Percentiles rank a stretch among this genome's conserved stretches.
These are phyloP conservation scores for Penicillium vulpinum DNA, from an alignment of 2,329 filamentous ascomycete species.

Conservation along the genomic window DNA sequence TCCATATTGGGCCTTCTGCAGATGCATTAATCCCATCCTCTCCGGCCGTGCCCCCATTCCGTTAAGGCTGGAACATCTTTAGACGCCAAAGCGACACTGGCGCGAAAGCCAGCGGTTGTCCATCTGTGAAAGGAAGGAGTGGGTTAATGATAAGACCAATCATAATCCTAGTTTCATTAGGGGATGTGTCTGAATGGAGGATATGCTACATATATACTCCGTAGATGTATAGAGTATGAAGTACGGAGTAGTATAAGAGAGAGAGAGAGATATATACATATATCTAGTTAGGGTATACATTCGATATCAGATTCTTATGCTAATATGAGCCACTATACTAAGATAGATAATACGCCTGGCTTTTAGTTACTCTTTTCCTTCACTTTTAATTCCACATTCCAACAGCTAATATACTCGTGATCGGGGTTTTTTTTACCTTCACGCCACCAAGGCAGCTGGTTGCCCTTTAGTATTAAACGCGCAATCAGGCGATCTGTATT, in stretches of 20 bases:
- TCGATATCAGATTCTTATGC: neutral
- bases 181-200: neutral
- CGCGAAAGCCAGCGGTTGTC: slow-evolving; percentile 12
- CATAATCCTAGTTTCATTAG: neutral
- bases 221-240: neutral
- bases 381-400: slow-evolving; percentile 1
- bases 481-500: slow-evolving; percentile 5
- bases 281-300: neutral
- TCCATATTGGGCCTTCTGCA: slow-evolving; percentile 23
- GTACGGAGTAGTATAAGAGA: no score
- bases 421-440: slow-evolving; percentile 1
- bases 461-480: neutral
- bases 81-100: slow-evolving; percentile 21
- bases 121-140: neutral
- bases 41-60: slow-evolving; percentile 4
- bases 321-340: no score
- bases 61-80: slow-evolving; percentile 8
- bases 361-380: no score
- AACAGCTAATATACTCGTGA: slow-evolving; percentile 2
- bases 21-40: slow-evolving; percentile 6
- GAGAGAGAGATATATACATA: no score
- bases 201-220: no score
- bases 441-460: slow-evolving; percentile 8
- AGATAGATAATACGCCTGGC: no score
- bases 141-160: neutral